phyloP scores from a whole-genome alignment of 257 asterid genomes.

The Leptodermis oblonga region DNA sequence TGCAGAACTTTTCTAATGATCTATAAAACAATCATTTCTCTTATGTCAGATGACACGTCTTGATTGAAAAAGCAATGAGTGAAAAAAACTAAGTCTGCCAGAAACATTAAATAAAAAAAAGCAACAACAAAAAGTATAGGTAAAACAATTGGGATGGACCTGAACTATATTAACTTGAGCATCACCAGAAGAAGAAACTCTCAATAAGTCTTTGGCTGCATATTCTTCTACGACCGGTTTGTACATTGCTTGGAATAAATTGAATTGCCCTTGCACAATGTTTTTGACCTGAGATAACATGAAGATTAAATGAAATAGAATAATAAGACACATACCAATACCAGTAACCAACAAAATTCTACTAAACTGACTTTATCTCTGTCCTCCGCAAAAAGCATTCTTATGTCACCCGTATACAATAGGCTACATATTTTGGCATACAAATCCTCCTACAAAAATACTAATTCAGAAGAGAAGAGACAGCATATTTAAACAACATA shows the following conservation, averaged over 20 bases:
- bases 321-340: slow-evolving; percentile 5
- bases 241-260: slow-evolving; percentile 59
- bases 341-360: slow-evolving; percentile 1
- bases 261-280: slow-evolving; percentile 73
- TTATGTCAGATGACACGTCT: background rate
- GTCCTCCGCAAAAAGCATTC: slow-evolving; percentile 94
- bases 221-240: slow-evolving; percentile 60
- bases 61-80: too few relatives aligned
- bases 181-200: slow-evolving; percentile 46
- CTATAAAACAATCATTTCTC: background rate
- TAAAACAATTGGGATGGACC: slow-evolving; percentile 35
- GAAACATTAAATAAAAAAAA: background rate
- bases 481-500: background rate
- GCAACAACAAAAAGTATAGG: slow-evolving; percentile 3
- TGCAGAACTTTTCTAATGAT: background rate
- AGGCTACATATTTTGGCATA: slow-evolving; percentile 83
- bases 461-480: slow-evolving; percentile 7
- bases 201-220: slow-evolving; percentile 51
- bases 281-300: slow-evolving; percentile 53
- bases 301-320: slow-evolving; percentile 6
- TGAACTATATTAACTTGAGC: slow-evolving; percentile 45
- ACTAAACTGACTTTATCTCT: slow-evolving; percentile 62
- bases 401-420: slow-evolving; percentile 82
- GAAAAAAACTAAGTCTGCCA: background rate
- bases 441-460: slow-evolving; percentile 65